A percentile compares a stretch with the other conserved stretches of the same genome.
These are phyloP conservation scores for Penicillium macrosclerotiorum DNA, from an alignment of 495 filamentous ascomycete genomes.

Conservation along the genomic window DNA sequence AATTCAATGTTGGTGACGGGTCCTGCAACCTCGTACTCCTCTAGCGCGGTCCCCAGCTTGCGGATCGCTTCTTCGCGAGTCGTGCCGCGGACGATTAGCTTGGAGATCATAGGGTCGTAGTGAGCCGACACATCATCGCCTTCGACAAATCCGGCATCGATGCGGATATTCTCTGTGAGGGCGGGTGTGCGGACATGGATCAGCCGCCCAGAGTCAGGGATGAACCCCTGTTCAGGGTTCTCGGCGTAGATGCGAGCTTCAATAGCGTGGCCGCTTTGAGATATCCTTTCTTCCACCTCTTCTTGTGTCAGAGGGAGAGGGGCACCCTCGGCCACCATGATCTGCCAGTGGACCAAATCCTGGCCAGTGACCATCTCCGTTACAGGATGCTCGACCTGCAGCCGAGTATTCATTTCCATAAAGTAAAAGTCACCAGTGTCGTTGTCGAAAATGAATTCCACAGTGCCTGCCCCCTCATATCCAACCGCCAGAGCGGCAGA, in stretches of 20 bases:
- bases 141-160: constrained; percentile 88
- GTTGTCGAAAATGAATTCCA: constrained; percentile 98
- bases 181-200: constrained; percentile 76
- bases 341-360: constrained; percentile 95
- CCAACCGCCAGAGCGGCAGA: constrained; percentile 87
- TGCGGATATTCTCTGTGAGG: constrained; percentile 68
- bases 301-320: constrained; percentile 82
- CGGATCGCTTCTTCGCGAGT: constrained; percentile 78
- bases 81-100: constrained; percentile 86
- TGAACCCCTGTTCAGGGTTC: constrained; percentile 84
- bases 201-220: constrained; percentile 89
- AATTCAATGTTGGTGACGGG: constrained; percentile 97
- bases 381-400: constrained; percentile 97
- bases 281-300: constrained; percentile 74
- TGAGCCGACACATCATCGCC: constrained; percentile 93
- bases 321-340: constrained; percentile 85
- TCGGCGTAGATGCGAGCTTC: constrained; percentile 97
- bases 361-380: constrained; percentile 96
- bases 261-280: constrained; percentile 78
- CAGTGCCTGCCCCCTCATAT: constrained; percentile 94
- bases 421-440: constrained; percentile 94
- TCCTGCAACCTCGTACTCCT: constrained; percentile 89
- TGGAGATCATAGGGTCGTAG: constrained; percentile 99
- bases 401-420: constrained; percentile 99
- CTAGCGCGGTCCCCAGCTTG: constrained; percentile 76